Evolutionary conservation across 495 filamentous ascomycete genomes (phyloP).

Genomic region (Neurospora sp.): DNA sequence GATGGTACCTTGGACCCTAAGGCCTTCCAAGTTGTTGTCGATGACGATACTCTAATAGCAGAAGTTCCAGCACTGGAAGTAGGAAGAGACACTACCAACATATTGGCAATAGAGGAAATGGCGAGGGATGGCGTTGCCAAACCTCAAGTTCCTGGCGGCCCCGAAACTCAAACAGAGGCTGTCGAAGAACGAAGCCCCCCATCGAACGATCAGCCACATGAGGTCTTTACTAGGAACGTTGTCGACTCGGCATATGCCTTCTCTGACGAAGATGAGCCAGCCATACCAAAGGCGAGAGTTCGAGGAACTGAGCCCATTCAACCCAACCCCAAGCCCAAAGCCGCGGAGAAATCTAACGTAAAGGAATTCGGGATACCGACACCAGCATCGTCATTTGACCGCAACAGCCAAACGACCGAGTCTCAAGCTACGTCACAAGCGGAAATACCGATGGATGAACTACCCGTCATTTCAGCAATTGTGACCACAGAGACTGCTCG

Average conservation of each 20-base stretch:
- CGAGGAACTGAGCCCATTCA: not conserved
- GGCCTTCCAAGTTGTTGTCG: not conserved
- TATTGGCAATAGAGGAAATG: not conserved
- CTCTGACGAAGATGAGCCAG: constrained; percentile 30
- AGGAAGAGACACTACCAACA: not conserved
- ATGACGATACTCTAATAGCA: not conserved
- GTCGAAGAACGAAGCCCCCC: not conserved
- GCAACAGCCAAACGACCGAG: not conserved
- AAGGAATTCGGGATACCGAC: not conserved
- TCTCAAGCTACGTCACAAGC: not conserved
- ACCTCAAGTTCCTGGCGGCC: not conserved
- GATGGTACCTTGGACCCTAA: not conserved
- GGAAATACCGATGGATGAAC: not conserved
- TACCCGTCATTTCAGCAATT: not conserved
- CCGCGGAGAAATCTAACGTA: not conserved
- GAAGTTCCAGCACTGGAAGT: not conserved
- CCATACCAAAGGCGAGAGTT: constrained; percentile 7
- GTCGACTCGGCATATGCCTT: constrained; percentile 28
- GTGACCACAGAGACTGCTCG: not conserved
- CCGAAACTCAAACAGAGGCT: not conserved
- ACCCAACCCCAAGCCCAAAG: not conserved
- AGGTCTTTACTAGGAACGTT: constrained; percentile 20
- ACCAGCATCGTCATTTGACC: not conserved
- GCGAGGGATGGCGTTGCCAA: not conserved
- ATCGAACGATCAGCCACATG: not conserved